Percentiles rank a stretch among this genome's conserved stretches.
Evolutionary conservation across 768 basidiomycete genomes (phyloP).

Genomic region (Tulasnella sp.): DNA sequence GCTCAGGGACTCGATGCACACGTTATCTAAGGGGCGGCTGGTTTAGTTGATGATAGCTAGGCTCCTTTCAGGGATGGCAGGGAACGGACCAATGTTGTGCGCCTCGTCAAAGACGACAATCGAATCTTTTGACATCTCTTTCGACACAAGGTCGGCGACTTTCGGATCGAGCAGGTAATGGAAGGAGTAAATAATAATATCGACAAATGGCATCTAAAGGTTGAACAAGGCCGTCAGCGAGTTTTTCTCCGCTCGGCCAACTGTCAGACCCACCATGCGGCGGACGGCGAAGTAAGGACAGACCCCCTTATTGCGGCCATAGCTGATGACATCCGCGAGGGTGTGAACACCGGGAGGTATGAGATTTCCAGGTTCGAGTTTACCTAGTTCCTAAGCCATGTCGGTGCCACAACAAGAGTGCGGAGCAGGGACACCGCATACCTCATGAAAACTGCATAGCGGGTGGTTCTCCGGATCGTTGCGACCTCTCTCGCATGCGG

Average conservation of each 20-base stretch:
- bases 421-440: conserved; percentile 28
- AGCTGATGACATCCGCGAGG: conserved; percentile 80
- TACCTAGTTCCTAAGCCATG: conserved; percentile 57
- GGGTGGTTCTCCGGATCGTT: conserved; percentile 83
- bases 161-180: conserved; percentile 98
- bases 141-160: conserved; percentile 97
- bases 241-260: not conserved
- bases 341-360: conserved; percentile 88
- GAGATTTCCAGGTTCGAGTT: conserved; percentile 68
- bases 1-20: conserved; percentile 96
- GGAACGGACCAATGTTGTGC: conserved; percentile 81
- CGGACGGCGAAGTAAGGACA: conserved; percentile 97
- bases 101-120: conserved; percentile 99
- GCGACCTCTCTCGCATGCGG: conserved; percentile 70
- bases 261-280: conserved; percentile 62
- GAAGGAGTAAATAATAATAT: conserved; percentile 97
- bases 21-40: conserved; percentile 66
- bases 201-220: conserved; percentile 85
- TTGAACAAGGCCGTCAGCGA: not conserved
- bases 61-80: not conserved
- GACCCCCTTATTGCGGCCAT: conserved; percentile 72
- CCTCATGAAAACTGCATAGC: conserved; percentile 94
- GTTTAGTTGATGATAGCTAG: too few species aligned
- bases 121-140: conserved; percentile 92
- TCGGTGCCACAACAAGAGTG: conserved; percentile 10